phyloP scores from a whole-genome alignment of 345 rosid genomes.

The Dimocarpus longan region DNA sequence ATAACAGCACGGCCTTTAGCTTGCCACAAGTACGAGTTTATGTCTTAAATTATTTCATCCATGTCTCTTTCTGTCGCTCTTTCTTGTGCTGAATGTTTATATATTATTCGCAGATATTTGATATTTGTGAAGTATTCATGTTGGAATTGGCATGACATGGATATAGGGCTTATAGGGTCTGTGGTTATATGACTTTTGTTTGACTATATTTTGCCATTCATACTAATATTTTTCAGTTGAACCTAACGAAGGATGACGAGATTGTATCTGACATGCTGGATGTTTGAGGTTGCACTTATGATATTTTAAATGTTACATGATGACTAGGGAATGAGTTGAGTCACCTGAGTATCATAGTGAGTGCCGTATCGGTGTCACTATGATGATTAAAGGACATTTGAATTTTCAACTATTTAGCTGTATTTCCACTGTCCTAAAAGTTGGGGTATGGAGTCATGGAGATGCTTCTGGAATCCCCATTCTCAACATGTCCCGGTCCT shows the following conservation, averaged over 20 bases:
- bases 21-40: conserved; percentile 80
- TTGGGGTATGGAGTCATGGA: background rate
- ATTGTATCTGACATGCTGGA: background rate
- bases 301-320: conserved; percentile 1
- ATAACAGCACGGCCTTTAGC: conserved; percentile 97
- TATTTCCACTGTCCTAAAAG: background rate
- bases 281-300: background rate
- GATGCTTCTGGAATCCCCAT: background rate
- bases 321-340: background rate
- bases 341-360: background rate
- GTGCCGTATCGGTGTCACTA: background rate
- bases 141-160: conserved; percentile 3
- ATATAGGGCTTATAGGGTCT: background rate
- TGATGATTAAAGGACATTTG: background rate
- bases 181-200: background rate
- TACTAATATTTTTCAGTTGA: background rate
- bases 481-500: background rate
- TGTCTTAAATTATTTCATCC: conserved; percentile 10
- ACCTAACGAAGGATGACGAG: background rate
- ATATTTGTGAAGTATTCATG: background rate
- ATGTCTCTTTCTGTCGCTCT: background rate
- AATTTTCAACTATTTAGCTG: background rate
- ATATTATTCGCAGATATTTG: background rate
- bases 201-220: background rate
- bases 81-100: background rate